Evolutionary conservation across 2,329 filamentous ascomycete genomes (phyloP), one percentile per base, ranked within the genome.

Genomic region (Orbilia oligospora): DNA sequence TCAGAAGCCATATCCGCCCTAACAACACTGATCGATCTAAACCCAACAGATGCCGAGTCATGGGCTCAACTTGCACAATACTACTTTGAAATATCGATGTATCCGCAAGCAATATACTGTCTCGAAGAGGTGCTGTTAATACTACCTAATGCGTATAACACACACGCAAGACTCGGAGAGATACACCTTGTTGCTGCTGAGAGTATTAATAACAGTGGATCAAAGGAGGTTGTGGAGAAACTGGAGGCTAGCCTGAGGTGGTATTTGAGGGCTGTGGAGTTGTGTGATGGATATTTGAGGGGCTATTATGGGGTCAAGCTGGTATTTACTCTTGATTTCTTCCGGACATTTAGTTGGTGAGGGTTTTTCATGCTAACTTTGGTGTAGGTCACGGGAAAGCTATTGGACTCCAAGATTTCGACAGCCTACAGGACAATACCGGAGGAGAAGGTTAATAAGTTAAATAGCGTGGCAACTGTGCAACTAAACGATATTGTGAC

Each of bases 141-240:
- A 72, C 89, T 90, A 67, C 95, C 96, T 3, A 97, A 97, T 86
- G 93, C 95, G 20, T 99, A 96, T 94, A 98, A 97, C 86, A 93
- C 96, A 84, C 84, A 92, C 84, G 76, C 41, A 36, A 70, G 92
- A 61, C 85, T 97, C 27, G 96, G 94, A 16, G 96, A 98, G 84
- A 85, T 97, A 36, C 87, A 92, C 48, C 93, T 93, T 83, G 90
- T 97, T 85, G 89, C 90, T 38, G 87, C 88, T 1, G 80, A 80
- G 18, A 30, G 30, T 14, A 8, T 33, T 30, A 61, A 49, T 36
- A 68, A 9, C 33, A 36, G 67, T 8, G 49, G 16, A 4, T 58
- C 38, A 24, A 55, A 70, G 14, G 65, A 71, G 51, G 55, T 48
- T 5, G 36, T 78, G 36, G 80, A 81, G 36, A 71, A 56, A 6